These are phyloP conservation scores for Ganoderma multipileum DNA, from an alignment of 1,284 basidiomycete species.

Conservation along the genomic window DNA sequence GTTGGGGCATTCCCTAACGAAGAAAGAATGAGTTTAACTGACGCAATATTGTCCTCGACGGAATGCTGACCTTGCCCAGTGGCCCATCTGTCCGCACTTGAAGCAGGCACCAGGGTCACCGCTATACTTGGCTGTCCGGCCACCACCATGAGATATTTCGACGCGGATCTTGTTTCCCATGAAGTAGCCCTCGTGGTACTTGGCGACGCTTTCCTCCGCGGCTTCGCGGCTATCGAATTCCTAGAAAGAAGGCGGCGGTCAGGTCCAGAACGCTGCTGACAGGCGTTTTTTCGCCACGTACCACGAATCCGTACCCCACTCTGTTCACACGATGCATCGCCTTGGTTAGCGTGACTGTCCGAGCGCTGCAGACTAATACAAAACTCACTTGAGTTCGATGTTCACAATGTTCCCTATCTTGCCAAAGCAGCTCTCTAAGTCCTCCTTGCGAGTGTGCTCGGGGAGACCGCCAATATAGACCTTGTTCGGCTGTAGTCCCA, in stretches of 20 bases:
- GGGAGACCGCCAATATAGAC: conserved; percentile 89
- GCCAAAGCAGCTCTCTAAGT: conserved; percentile 83
- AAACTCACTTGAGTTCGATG: conserved; percentile 82
- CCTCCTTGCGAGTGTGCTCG: conserved; percentile 83
- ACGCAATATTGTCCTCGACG: conserved; percentile 10
- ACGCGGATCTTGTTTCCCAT: conserved; percentile 91
- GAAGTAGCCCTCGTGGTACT: conserved; percentile 86
- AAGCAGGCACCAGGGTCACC: conserved; percentile 86
- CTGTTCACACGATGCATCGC: conserved; percentile 46
- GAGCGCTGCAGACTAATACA: conserved; percentile 8
- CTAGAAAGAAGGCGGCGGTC: conserved; percentile 44
- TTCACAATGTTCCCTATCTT: conserved; percentile 79
- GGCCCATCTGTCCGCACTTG: conserved; percentile 81
- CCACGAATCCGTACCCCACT: conserved; percentile 86
- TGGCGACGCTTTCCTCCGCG: conserved; percentile 83
- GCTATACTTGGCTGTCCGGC: conserved; percentile 76
- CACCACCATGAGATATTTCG: conserved; percentile 82
- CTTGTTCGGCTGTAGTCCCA: conserved; percentile 82
- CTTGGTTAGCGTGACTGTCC: conserved; percentile 18
- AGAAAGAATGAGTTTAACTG: conserved; percentile 2
- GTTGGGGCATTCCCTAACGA: conserved; percentile 75
- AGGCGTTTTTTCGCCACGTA: conserved; percentile 46
- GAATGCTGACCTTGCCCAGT: conserved; percentile 79
- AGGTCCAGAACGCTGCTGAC: conserved; percentile 13
- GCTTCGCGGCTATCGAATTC: conserved; percentile 83